phyloP scores from a whole-genome alignment of 345 rosid genomes.

The Murraya koenigii region DNA sequence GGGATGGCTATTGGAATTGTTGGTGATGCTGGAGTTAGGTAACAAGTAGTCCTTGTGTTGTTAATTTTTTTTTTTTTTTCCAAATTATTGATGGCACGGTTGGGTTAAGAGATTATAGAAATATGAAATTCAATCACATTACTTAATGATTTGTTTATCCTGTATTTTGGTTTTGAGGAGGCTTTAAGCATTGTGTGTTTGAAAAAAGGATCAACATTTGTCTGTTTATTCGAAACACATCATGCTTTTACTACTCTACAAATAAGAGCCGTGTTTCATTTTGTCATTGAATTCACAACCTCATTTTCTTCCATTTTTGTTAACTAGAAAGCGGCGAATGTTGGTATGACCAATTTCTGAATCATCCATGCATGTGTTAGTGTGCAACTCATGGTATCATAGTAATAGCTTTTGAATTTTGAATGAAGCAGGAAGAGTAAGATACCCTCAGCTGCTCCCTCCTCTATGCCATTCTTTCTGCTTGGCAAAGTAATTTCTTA shows the following conservation, averaged over 20 bases:
- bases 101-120: not conserved
- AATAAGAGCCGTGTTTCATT: not conserved
- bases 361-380: not conserved
- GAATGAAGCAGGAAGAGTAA: not conserved
- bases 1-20: constrained; percentile 47
- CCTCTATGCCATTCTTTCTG: not conserved
- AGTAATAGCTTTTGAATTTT: not conserved
- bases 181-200: not conserved
- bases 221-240: not conserved
- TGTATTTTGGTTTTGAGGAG: not conserved
- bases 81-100: not conserved
- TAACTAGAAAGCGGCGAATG: not conserved
- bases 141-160: not conserved
- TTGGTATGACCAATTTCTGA: not conserved
- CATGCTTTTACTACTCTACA: not conserved
- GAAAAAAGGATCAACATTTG: not conserved
- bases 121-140: not conserved
- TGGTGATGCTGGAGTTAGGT: constrained; percentile 39
- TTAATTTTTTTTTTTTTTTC: not conserved
- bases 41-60: not conserved
- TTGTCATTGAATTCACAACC: not conserved
- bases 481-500: not conserved
- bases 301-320: not conserved
- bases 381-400: not conserved
- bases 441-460: not conserved